Base-by-base conservation (phyloP, 192 early-diverging fungal species). In the Mortierella claussenii region DNA sequence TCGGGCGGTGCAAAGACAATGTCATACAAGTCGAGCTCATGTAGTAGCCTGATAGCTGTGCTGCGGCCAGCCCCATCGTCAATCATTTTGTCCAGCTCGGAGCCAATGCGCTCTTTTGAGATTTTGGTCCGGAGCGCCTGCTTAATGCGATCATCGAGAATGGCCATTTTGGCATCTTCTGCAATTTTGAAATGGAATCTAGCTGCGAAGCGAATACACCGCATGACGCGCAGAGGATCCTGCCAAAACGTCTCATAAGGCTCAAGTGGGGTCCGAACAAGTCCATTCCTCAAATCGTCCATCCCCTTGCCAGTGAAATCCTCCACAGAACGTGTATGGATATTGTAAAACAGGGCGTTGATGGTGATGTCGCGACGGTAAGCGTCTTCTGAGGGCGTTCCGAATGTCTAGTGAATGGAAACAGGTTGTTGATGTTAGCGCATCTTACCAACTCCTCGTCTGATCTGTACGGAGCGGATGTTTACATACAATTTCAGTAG, bases 291-390 rank as follows among this genome's bases (percentile, higher is more conserved):
- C 55, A 99, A 71, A 69, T 99, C 97, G 1, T 71, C 45, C 1
- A 97, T 49, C 18, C 97, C 96, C 66, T 79, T 66, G 13, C 83
- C 80, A 3, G 93, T 97, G 56, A 90, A 95, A 78, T 98, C 96
- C 82, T 98, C 96, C 9, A 98, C 92, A 32, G 78, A 8, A 1
- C 78, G 55, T 0, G 94, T 93, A 60, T 94, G 89, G 13, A 99
- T 87, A 79, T 99, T 99, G 82, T 96, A 99, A 57, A 99, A 97
- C 48, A 99, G 83, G 15, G 96, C 90, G 65, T 99, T 99, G 75
- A 99, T 96, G 24, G 98, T 99, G 13, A 91, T 95, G 76, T 99
- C 98, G n/a, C 98, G 87, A 0, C 98, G 90, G 49, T 88, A 76
- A 7, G 98, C 97, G 69, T 99, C 98, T 61, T 99, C 91, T 13